Evolutionary conservation across 805 yeast species (phyloP).

Genomic region (Starmera quercuum): DNA sequence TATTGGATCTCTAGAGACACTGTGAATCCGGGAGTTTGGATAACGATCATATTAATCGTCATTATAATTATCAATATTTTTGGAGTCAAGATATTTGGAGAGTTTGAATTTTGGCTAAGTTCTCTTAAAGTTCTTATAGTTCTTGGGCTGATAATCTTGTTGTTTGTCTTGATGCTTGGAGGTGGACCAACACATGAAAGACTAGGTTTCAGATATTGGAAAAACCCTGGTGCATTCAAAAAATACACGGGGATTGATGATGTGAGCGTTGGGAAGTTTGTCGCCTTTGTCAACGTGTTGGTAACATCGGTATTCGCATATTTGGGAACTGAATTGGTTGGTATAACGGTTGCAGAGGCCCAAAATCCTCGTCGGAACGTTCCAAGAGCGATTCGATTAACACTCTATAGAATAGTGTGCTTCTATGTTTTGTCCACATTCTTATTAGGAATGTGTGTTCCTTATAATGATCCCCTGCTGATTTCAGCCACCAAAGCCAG

Average conservation of each 20-base stretch:
- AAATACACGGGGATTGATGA: conserved; percentile 33
- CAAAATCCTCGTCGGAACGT: conserved; percentile 60
- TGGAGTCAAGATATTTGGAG: conserved; percentile 50
- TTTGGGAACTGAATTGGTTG: conserved; percentile 63
- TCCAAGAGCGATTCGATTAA: conserved; percentile 64
- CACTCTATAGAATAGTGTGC: conserved; percentile 59
- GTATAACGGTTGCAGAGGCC: conserved; percentile 70
- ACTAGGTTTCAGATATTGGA: conserved; percentile 66
- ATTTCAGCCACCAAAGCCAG: conserved; percentile 30
- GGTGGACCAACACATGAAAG: conserved; percentile 75
- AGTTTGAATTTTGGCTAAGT: conserved; percentile 45
- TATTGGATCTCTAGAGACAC: conserved; percentile 38
- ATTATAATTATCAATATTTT: conserved; percentile 42
- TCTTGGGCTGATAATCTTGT: conserved; percentile 53
- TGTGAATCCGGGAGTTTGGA: conserved; percentile 55
- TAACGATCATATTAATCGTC: conserved; percentile 31
- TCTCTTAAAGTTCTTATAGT: conserved; percentile 45
- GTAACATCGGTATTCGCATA: conserved; percentile 65
- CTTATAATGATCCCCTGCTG: conserved; percentile 45
- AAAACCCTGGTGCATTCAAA: conserved; percentile 58
- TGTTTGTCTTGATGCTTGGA: conserved; percentile 63
- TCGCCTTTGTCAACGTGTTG: too few species aligned
- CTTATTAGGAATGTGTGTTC: conserved; percentile 61
- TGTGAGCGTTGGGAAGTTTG: conserved; percentile 40
- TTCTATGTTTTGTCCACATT: conserved; percentile 58